Conservation (phyloP, 345 rosid species). For the Durio zibethinus region DNA sequence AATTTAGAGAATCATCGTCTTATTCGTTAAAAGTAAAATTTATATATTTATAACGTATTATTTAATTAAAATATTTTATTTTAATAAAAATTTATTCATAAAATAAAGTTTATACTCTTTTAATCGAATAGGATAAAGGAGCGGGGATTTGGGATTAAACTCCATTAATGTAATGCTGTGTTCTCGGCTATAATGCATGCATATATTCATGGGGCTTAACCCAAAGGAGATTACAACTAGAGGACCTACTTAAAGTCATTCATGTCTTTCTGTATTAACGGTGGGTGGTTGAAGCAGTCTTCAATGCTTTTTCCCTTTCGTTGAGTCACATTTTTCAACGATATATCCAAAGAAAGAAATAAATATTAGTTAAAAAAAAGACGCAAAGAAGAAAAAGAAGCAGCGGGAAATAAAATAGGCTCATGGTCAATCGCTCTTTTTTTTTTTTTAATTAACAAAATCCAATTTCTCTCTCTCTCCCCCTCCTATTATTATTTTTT, state of each 20-base stretch:
- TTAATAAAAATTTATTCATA: too few relatives aligned
- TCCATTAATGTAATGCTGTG: neutral
- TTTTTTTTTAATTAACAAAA: neutral
- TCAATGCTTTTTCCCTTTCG: conserved; percentile 16
- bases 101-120: too few relatives aligned
- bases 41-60: too few relatives aligned
- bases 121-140: too few relatives aligned
- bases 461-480: neutral
- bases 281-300: conserved; percentile 37
- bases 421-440: neutral
- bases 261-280: conserved; percentile 24
- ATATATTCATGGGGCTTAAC: neutral
- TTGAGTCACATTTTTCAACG: conserved; percentile 36
- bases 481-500: too few relatives aligned
- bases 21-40: too few relatives aligned
- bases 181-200: neutral
- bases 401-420: neutral
- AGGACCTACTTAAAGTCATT: neutral
- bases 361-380: neutral
- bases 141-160: neutral
- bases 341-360: conserved; percentile 12
- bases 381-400: neutral
- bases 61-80: too few relatives aligned
- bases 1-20: too few relatives aligned
- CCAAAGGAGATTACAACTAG: neutral